phyloP scores from a whole-genome alignment of 331 rosid species.

The Erythrophleum ivorense region DNA sequence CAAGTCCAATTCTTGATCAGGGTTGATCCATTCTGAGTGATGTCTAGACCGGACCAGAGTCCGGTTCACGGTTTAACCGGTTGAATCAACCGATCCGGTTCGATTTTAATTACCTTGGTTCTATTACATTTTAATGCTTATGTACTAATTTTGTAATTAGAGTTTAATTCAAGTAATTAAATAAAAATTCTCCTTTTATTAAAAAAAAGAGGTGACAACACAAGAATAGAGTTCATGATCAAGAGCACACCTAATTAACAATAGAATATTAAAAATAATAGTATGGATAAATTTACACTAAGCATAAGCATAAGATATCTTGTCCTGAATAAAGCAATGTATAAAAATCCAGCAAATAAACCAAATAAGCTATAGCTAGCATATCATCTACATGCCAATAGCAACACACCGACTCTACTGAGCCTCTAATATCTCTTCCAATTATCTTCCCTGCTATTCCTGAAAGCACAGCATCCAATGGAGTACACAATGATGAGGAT shows the following conservation, averaged over 20 bases:
- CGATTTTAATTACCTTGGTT: too few species aligned
- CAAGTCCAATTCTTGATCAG: too few species aligned
- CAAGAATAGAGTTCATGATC: slow-evolving; percentile 1
- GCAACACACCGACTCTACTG: not conserved
- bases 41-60: too few species aligned
- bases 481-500: slow-evolving; percentile 80
- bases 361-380: slow-evolving; percentile 30
- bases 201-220: not conserved
- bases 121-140: too few species aligned
- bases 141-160: not conserved
- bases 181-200: not conserved
- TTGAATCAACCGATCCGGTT: too few species aligned
- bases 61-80: too few species aligned
- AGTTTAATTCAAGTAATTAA: not conserved
- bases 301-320: not conserved
- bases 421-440: slow-evolving; percentile 41
- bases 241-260: slow-evolving; percentile 5
- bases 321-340: slow-evolving; percentile 22
- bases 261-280: slow-evolving; percentile 18
- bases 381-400: slow-evolving; percentile 34
- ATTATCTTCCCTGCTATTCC: slow-evolving; percentile 73
- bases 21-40: too few species aligned
- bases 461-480: slow-evolving; percentile 89
- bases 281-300: slow-evolving; percentile 9
- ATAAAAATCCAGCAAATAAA: slow-evolving; percentile 28